Evolutionary conservation across 352 stramenopile genomes (phyloP), one percentile per base, ranked within the genome.

Genomic region (Aphanomyces stellatus): DNA sequence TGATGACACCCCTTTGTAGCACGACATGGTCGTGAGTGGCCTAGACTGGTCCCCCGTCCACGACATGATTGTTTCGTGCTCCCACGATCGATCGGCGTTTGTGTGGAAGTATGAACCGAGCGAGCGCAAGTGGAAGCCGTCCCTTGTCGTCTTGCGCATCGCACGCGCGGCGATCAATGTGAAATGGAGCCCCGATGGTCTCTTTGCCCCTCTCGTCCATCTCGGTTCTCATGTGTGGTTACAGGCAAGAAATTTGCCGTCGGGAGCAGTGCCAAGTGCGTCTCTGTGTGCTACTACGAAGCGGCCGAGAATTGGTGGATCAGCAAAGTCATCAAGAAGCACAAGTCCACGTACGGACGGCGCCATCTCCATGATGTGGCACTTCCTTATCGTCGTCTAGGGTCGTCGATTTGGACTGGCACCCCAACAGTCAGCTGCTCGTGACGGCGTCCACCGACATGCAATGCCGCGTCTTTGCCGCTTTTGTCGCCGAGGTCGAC

Each of bases 261-360:
- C 31, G 91, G 82, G 25, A 97, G 87, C 61, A 88, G 90, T 34
- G 81, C 89, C 69, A 98, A 98, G 75, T 95, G 87, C 66, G 89
- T 98, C 25, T 93, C 93, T 0, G 88, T 98, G 48, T 98, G 91
- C 71, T 93, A 89, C 69, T 97, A 97, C 70, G 88, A 98, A 73
- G 78, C 77, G 34, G 71, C 78, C 6, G 90, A 97, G 70, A 94
- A 98, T 75, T 98, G 93, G 93, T 98, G 94, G 91, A 85, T 98
- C 60, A 91, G 80, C 69, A 98, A 98, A 80, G 96, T 97, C 72
- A 97, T 98, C 76, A 98, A 98, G 76, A 96, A 96, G 71, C 90
- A 98, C 81, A 98, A 98, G 80, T 96, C 87, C 37, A 97, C 93
- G 85, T 94, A 91, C 62, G 76, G 75, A 96, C 30, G 19, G 5